Base-by-base conservation (phyloP, 2,329 filamentous ascomycete species). In the Herpotrichia juniperi region DNA sequence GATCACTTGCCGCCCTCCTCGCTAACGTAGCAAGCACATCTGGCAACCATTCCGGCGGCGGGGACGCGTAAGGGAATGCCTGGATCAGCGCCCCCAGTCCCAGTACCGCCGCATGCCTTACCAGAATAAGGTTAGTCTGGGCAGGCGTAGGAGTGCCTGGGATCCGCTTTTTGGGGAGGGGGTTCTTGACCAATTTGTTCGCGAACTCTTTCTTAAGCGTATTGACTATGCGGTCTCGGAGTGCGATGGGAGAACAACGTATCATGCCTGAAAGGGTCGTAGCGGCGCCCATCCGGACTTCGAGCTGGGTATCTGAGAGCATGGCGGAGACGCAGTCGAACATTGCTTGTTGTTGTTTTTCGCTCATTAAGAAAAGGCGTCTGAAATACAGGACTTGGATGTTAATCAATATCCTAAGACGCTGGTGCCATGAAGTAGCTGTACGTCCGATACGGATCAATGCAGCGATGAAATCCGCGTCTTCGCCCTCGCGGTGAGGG, bases 371-470 rank as follows among this genome's bases (percentile, higher is more conserved):
- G 80, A 99, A 99, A 31, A 99, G 83, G 22, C 93, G 90, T 45
- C 94, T 89, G 85, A 97, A 99, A 79, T 97, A 99, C 63, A 99
- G 88, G 59, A 97, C 93, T 68, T 99, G 96, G 81, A 99, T 97
- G 76, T 97, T 97, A 76, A 99, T 93, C 62, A 99, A 85, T 37
- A 96, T 91, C 22, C 96, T 87, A 32, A 99, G 82, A 42, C 94
- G 89, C 76, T 99, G 94, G 74, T 99, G 94, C 94, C 94, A 99
- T 50, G 90, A 94, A 2, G 86, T 78, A 1, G 93, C 90, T 7
- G 85, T 88, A 65, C 87, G 90, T 42, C 94, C 94, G 43, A 99
- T 94, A 48, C 88, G 86, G 62, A 97, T 92, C 37, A 99, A 83
- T 0, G 90, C 88, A 17, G 87, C 84, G 63, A 97, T 92, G 70